These are phyloP conservation scores for Neurospora sp. DNA, from an alignment of 495 filamentous ascomycete species.

Conservation along the genomic window DNA sequence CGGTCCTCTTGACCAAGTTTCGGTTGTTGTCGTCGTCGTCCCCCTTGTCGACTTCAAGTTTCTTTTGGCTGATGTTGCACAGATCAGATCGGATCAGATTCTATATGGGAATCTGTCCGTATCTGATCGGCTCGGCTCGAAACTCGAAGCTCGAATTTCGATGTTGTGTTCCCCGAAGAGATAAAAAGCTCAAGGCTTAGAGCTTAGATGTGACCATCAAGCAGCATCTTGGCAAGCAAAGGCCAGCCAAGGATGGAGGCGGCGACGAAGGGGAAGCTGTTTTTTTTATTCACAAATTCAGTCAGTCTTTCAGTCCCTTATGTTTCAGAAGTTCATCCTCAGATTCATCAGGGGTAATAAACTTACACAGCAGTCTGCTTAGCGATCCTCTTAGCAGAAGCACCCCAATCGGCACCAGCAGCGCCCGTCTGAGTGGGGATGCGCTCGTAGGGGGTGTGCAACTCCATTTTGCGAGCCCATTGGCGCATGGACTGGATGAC, in stretches of 20 bases:
- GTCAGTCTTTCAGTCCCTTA: background rate
- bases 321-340: background rate
- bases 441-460: constrained; percentile 23
- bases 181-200: background rate
- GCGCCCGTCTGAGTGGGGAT: constrained; percentile 14
- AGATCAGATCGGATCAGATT: no score
- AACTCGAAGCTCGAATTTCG: background rate
- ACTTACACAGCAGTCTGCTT: constrained; percentile 15
- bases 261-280: constrained; percentile 11
- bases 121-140: background rate
- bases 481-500: constrained; percentile 16
- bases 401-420: constrained; percentile 17
- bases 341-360: background rate
- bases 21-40: no score
- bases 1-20: no score
- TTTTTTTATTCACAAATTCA: background rate
- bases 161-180: background rate
- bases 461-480: constrained; percentile 21
- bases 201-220: constrained; percentile 4
- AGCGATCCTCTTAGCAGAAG: constrained; percentile 6
- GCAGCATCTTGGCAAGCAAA: background rate
- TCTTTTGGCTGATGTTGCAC: no score
- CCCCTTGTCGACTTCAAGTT: no score
- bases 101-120: no score
- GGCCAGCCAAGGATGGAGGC: constrained; percentile 19